phyloP scores from a whole-genome alignment of 1,284 basidiomycete genomes.

The Sparassis latifolia region DNA sequence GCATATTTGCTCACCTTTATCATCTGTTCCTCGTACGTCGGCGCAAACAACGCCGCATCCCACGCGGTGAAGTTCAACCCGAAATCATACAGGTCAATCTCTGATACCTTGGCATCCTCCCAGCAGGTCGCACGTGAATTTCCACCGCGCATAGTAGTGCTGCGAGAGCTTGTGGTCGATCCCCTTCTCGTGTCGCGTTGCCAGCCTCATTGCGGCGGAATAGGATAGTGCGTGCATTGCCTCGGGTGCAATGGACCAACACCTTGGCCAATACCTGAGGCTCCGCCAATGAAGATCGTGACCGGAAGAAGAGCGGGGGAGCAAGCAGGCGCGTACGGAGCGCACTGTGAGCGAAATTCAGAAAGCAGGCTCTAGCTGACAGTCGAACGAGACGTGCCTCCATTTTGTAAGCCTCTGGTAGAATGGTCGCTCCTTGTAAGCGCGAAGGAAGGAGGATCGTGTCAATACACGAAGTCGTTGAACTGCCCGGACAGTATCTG shows the following conservation, averaged over 20 bases:
- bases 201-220: conserved; percentile 29
- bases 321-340: background rate
- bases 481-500: too few species aligned
- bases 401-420: too few species aligned
- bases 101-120: conserved; percentile 16
- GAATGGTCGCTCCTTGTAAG: too few species aligned
- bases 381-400: too few species aligned
- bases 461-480: too few species aligned
- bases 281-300: conserved; percentile 30
- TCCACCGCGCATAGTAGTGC: conserved; percentile 26
- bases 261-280: conserved; percentile 30
- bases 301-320: conserved; percentile 19
- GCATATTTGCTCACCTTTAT: conserved; percentile 21
- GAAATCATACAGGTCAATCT: conserved; percentile 27
- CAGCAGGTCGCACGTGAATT: conserved; percentile 22
- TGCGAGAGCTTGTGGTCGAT: conserved; percentile 22
- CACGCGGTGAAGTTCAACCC: conserved; percentile 23
- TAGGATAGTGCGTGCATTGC: conserved; percentile 30
- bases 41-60: conserved; percentile 16
- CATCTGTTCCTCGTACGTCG: conserved; percentile 30
- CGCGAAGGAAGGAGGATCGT: too few species aligned
- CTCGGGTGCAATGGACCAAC: conserved; percentile 26
- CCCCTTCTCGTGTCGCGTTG: conserved; percentile 24
- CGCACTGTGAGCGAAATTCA: too few species aligned
- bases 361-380: too few species aligned